These are phyloP conservation scores for Wickerhamomyces queroliae DNA, from an alignment of 805 yeast genomes.

Conservation along the genomic window DNA sequence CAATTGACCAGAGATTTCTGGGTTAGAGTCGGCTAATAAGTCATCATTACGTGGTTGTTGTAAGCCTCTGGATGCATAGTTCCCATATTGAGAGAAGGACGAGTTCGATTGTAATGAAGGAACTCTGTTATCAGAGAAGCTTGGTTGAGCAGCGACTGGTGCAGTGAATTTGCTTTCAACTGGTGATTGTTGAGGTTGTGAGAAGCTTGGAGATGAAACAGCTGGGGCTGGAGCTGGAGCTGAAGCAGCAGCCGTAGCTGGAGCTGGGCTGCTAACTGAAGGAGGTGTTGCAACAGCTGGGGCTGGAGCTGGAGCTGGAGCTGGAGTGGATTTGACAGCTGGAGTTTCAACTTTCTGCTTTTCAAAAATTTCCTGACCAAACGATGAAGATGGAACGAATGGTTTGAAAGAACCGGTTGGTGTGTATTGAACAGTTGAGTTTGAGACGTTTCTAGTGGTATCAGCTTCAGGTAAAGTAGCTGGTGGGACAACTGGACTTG, in stretches of 20 bases:
- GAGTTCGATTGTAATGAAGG: constrained; percentile 4
- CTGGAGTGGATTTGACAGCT: constrained; percentile 16
- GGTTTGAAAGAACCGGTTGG: constrained; percentile 29
- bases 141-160: constrained; percentile 7
- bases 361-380: constrained; percentile 68
- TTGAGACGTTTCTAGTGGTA: constrained; percentile 14
- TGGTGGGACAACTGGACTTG: constrained; percentile 22
- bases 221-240: constrained; percentile 10
- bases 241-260: constrained; percentile 17
- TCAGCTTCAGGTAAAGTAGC: constrained; percentile 5
- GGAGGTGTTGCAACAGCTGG: background rate
- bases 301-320: constrained; percentile 14
- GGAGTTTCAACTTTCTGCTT: constrained; percentile 14
- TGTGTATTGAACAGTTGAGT: constrained; percentile 22
- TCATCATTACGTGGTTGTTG: constrained; percentile 32
- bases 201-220: background rate
- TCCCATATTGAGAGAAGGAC: constrained; percentile 9
- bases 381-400: constrained; percentile 79
- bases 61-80: constrained; percentile 4
- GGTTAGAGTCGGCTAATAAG: constrained; percentile 42
- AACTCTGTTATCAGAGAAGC: no score
- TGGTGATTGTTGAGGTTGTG: constrained; percentile 7
- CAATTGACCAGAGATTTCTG: constrained; percentile 57
- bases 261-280: constrained; percentile 6
- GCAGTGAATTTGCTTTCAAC: constrained; percentile 5